Evolutionary conservation across 768 basidiomycete genomes (phyloP), one percentile per base, ranked within the genome.

Genomic region (Thelephora ganbajun): DNA sequence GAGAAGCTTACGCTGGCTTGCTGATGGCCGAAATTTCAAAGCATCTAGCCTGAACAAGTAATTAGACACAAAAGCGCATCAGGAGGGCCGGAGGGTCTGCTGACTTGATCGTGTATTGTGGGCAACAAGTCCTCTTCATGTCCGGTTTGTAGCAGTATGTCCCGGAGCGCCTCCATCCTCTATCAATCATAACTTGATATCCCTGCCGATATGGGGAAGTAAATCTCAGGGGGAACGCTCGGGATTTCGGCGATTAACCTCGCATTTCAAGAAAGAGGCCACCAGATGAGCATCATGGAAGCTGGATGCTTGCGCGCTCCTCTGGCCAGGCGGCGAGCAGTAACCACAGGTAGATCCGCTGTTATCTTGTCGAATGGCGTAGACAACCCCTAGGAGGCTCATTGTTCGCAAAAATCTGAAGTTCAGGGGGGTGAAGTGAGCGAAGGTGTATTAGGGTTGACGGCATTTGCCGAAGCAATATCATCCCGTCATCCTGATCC

Each of bases 71-170:
- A 1, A 11, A 22, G 11, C 19, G 9, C 37, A 41, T 18, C 7
- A 39, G 5, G 16, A 26, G 9, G 41, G 30, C 7, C 34, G 5
- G 44, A 6, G 39, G 51, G 23, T 36, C 20, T 44, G 60, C 69
- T 48, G 55, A 85, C 90, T 77, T 87, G 61, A 97, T 97, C 2
- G 94, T 90, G 59, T 96, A 94, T 54, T 91, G 86, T 0, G 93
- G 89, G 60, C 94, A 98, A 59, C 94, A 97, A 9, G 90, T 83
- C 5, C 64, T 60, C 52, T 68, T 73, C 62, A 93, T 68, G 61
- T 93, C 80, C 3, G 92, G 92, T 52, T 87, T 89, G 63, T 97
- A 97, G 56, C 88, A 80, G 64, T 80, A 92, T 23, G 66, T 69
- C 64, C 86, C 86, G 48, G 84, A 85, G 51, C 88, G 74, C 47